phyloP scores from a whole-genome alignment of 73 alveolate species.

The Uronychia setigera region DNA sequence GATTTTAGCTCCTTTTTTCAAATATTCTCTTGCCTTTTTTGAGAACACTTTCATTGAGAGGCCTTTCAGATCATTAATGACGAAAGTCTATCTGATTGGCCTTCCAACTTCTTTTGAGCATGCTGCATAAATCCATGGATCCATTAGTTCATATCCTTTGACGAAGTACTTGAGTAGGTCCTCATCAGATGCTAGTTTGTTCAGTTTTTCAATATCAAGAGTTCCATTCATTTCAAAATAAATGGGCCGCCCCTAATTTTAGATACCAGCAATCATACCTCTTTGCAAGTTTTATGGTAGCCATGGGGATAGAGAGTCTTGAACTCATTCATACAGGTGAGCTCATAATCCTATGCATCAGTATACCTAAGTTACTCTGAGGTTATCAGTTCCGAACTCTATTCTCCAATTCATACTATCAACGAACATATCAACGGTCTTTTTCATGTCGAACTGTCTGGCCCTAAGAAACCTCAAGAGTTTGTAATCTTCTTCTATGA shows the following conservation, averaged over 20 bases:
- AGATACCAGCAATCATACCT: slow-evolving; percentile 76
- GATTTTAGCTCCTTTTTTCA: slow-evolving; percentile 60
- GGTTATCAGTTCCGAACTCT: slow-evolving; percentile 60
- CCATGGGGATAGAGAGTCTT: slow-evolving; percentile 81
- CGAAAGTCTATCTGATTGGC: slow-evolving; percentile 54
- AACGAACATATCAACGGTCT: slow-evolving; percentile 75
- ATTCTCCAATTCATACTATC: slow-evolving; percentile 79
- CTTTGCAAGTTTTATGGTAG: slow-evolving; percentile 73
- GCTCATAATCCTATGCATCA: slow-evolving; percentile 25
- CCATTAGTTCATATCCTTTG: slow-evolving; percentile 70
- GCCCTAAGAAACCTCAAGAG: slow-evolving; percentile 91
- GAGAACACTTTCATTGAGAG: slow-evolving; percentile 61
- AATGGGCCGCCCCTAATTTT: slow-evolving; percentile 77
- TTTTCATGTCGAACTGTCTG: slow-evolving; percentile 78
- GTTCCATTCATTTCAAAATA: slow-evolving; percentile 70
- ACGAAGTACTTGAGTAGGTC: slow-evolving; percentile 65
- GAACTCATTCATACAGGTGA: slow-evolving; percentile 67
- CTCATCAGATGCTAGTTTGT: slow-evolving; percentile 60
- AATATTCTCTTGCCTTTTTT: slow-evolving; percentile 58
- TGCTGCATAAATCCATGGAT: slow-evolving; percentile 69
- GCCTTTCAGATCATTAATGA: slow-evolving; percentile 72
- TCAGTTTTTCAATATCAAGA: slow-evolving; percentile 54
- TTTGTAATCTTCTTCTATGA: slow-evolving; percentile 71
- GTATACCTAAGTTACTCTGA: slow-evolving; percentile 24
- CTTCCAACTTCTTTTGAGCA: slow-evolving; percentile 70